Base-by-base conservation (phyloP, 164 flowering plant genomes). In the Berberis thunbergii region DNA sequence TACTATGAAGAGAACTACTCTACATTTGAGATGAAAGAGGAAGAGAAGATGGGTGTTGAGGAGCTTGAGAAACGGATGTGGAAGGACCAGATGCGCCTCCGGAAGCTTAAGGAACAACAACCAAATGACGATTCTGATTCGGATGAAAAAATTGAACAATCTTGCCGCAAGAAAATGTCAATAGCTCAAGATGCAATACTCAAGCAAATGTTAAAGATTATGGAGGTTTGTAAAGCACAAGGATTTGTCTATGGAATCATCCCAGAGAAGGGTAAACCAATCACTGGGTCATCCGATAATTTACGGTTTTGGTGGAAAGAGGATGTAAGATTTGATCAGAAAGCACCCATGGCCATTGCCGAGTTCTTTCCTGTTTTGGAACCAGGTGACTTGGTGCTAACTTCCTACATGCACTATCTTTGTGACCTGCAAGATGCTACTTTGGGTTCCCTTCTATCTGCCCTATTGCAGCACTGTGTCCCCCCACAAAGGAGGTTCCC, bases 271-370 rank as follows among this genome's bases (percentile, higher is more conserved):
- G 97, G 97, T 40, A 89, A 89, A 60, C 94, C 97, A 0, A 91
- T 87, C n/a, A 84, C 87, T 38, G 97, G 97, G 38, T 86, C 97
- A 4, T 89, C 94, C 3, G 97, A 89, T 61, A 87, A 87, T 62
- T 85, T 89, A 2, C 75, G 97, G 3, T 94, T 79, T 3, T 89
- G 97, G 97, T 89, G 97, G 97, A 89, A 89, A 71, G 97, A 89
- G 62, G 84, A 81, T 56, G 97, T 89, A 45, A 66, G 86, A 63
- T 89, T 89, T 69, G 97, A 89, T 71, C 80, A 89, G 0, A 89
- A 89, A 62, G 97, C 88, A 13, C 96, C 96, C 2, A 88, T 92
- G 41, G 91, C 96, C 2, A 84, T 88, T 8, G 74, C 87, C 38
- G 83, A 84, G 70, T 86, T 54, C 65, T 80, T 59, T 69, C 82